phyloP scores from a whole-genome alignment of 2,329 filamentous ascomycete genomes.

The Colletotrichum sp. region DNA sequence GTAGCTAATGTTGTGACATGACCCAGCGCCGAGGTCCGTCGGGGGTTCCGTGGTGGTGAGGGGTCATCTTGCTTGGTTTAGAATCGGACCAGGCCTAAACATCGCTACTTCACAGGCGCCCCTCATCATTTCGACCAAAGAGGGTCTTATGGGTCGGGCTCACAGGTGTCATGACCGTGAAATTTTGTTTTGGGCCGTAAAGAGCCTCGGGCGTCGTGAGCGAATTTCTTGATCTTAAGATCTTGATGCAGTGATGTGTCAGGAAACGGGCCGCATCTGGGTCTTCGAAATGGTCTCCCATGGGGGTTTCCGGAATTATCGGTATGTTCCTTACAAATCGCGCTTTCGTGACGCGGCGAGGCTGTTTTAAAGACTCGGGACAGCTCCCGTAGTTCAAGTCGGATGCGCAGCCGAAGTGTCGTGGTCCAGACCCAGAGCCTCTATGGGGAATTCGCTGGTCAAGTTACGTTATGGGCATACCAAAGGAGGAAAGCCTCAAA shows the following conservation, averaged over 20 bases:
- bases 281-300: background rate
- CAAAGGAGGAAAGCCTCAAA: background rate
- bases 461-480: background rate
- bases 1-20: background rate
- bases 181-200: background rate
- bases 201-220: background rate
- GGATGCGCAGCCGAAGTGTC: background rate
- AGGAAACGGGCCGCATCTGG: background rate
- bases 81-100: background rate
- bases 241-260: background rate
- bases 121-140: background rate
- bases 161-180: background rate
- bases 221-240: background rate
- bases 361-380: background rate
- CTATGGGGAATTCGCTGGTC: background rate
- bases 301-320: background rate
- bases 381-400: background rate
- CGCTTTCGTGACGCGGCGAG: background rate
- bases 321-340: background rate
- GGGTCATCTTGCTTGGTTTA: constrained; percentile 35
- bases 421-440: background rate
- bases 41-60: constrained; percentile 24
- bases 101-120: background rate
- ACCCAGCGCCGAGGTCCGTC: background rate
- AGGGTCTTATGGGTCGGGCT: background rate